Conservation (phyloP, 441 rosid species). For the Isatis lusitanica region DNA sequence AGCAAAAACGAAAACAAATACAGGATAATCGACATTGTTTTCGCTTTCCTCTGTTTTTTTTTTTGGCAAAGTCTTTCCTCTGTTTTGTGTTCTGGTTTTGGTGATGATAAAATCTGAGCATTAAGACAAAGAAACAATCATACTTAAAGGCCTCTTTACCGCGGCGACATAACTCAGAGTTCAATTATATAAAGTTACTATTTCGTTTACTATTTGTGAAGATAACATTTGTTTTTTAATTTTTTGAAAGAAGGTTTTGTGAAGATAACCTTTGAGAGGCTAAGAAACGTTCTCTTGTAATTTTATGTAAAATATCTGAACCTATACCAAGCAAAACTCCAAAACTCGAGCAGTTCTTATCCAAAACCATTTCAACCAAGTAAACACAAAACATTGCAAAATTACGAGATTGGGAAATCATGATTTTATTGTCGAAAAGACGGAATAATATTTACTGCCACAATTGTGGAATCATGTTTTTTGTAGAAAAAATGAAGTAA, state of each 20-base stretch:
- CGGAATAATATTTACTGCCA: too few species aligned
- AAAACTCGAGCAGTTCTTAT: background rate
- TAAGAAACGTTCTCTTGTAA: too few species aligned
- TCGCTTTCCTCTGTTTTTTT: background rate
- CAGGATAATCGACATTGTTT: conserved; percentile 13
- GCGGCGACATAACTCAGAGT: background rate
- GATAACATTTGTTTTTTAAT: too few species aligned
- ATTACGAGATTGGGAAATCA: too few species aligned
- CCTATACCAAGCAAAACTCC: too few species aligned
- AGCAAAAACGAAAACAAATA: conserved; percentile 1
- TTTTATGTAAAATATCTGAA: too few species aligned
- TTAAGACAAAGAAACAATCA: background rate
- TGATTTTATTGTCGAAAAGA: too few species aligned
- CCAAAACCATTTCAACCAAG: background rate
- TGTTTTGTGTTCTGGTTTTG: background rate
- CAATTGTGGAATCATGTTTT: too few species aligned
- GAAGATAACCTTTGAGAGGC: background rate
- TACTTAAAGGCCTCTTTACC: background rate
- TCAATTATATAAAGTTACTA: background rate
- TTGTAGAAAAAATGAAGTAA: too few species aligned
- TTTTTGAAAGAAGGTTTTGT: too few species aligned
- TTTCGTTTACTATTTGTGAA: background rate
- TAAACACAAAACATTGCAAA: background rate
- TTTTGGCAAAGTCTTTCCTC: too few species aligned
- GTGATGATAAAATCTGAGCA: background rate